Evolutionary conservation across 345 rosid genomes (phyloP).

Genomic region (Ceriops tagal): DNA sequence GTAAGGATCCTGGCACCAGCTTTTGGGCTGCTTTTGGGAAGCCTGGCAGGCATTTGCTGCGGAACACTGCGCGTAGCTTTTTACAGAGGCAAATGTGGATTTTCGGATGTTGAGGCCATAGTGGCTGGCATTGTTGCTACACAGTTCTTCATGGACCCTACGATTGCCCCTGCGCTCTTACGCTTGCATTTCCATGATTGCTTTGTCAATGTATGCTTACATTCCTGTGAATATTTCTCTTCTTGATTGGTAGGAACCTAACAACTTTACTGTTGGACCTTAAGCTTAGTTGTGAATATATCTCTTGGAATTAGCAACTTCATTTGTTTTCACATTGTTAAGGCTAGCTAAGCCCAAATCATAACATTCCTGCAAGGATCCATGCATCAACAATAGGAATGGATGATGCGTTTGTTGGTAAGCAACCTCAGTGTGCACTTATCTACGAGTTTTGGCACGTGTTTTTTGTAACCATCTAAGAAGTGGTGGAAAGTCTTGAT

Average conservation of each 20-base stretch:
- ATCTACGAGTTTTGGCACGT: neutral
- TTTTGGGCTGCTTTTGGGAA: conserved; percentile 12
- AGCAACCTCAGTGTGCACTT: conserved; percentile 18
- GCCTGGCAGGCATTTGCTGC: conserved; percentile 2
- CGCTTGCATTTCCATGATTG: conserved; percentile 49
- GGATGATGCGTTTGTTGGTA: conserved; percentile 17
- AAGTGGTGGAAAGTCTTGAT: conserved; percentile 4
- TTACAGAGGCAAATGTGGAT: conserved; percentile 39
- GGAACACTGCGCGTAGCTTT: conserved; percentile 30
- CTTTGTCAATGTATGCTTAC: conserved; percentile 31
- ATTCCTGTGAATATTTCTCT: neutral
- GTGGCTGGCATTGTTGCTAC: conserved; percentile 29
- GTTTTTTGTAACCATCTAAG: conserved; percentile 1
- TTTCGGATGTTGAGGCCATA: conserved; percentile 35
- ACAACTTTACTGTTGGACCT: too few species aligned
- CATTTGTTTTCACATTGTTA: neutral
- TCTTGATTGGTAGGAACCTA: too few species aligned
- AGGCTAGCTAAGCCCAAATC: too few species aligned
- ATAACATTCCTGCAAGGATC: neutral
- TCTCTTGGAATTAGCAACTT: too few species aligned
- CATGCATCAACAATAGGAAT: neutral
- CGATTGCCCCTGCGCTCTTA: conserved; percentile 34
- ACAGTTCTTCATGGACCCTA: conserved; percentile 21
- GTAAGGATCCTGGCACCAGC: conserved; percentile 1
- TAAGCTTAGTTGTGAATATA: too few species aligned